These are phyloP conservation scores for Trichoderma virens DNA, from an alignment of 495 filamentous ascomycete genomes.

Conservation along the genomic window DNA sequence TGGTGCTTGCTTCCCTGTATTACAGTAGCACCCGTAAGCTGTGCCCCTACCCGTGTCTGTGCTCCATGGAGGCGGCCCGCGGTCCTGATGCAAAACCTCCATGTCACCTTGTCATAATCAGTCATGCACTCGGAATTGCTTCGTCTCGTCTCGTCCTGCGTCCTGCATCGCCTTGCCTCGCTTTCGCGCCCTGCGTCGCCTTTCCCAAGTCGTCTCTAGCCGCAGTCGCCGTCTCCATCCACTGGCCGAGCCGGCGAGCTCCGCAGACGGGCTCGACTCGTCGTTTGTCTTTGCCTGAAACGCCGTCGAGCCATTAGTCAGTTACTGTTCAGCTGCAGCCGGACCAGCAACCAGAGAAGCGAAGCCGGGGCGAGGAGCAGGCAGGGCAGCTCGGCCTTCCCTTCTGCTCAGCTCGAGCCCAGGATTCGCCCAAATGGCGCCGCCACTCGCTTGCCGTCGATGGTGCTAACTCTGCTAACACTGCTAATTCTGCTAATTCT, in stretches of 20 bases:
- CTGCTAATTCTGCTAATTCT: too few relatives aligned
- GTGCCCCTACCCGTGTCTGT: too few relatives aligned
- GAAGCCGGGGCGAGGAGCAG: neutral
- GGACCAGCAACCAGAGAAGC: neutral
- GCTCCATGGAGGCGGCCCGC: too few relatives aligned
- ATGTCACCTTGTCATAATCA: neutral
- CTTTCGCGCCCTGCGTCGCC: neutral
- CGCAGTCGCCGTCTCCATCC: neutral
- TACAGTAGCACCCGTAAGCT: too few relatives aligned
- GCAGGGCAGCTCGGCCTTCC: neutral
- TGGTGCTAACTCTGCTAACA: neutral
- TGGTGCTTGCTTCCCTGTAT: too few relatives aligned
- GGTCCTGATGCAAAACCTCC: too few relatives aligned
- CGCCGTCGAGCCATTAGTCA: neutral
- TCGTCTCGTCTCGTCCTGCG: neutral
- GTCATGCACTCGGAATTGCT: neutral
- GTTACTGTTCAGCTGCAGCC: neutral
- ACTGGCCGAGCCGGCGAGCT: neutral
- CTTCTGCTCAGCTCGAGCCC: neutral
- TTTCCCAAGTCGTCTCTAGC: neutral
- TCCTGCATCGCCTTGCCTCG: neutral
- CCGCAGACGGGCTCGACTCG: neutral
- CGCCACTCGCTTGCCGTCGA: neutral
- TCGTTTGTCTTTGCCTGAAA: neutral
- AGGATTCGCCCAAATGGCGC: neutral